Conservation (phyloP, 805 yeast genomes). For the Starmerella davenportii region DNA sequence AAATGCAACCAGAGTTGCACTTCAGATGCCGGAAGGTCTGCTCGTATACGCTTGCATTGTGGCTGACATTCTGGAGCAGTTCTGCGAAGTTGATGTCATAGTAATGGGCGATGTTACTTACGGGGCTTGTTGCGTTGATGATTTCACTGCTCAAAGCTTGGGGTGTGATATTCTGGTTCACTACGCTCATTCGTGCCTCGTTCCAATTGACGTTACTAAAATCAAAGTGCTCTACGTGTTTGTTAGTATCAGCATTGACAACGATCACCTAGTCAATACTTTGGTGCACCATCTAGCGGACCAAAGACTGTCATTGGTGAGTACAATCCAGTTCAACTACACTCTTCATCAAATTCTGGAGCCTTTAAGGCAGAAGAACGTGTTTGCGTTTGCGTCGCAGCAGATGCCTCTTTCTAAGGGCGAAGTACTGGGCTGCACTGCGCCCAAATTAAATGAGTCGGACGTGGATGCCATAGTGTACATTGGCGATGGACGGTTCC, state of each 20-base stretch:
- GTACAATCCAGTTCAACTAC: slow-evolving; percentile 94
- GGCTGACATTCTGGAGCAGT: slow-evolving; percentile 84
- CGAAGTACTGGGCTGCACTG: slow-evolving; percentile 91
- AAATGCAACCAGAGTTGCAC: slow-evolving; percentile 64
- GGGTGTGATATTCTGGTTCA: slow-evolving; percentile 91
- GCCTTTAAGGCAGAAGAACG: slow-evolving; percentile 26
- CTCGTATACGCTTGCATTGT: slow-evolving; percentile 72
- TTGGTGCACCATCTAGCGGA: slow-evolving; percentile 54
- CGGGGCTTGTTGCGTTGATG: slow-evolving; percentile 97
- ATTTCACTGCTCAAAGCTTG: slow-evolving; percentile 77
- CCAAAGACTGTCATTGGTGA: slow-evolving; percentile 61
- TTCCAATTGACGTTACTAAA: slow-evolving; percentile 79
- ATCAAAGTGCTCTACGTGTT: slow-evolving; percentile 89
- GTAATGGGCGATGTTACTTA: slow-evolving; percentile 98
- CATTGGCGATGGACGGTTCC: slow-evolving; percentile 92
- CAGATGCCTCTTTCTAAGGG: slow-evolving; percentile 85
- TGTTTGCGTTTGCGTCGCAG: slow-evolving; percentile 71
- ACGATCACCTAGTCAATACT: slow-evolving; percentile 61
- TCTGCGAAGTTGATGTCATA: slow-evolving; percentile 67
- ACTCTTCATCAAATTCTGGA: slow-evolving; percentile 64
- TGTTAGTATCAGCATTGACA: slow-evolving; percentile 83
- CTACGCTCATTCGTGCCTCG: slow-evolving; percentile 93
- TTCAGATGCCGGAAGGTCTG: slow-evolving; percentile 96
- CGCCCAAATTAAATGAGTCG: slow-evolving; percentile 42
- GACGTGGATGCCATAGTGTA: slow-evolving; percentile 65